These are phyloP conservation scores for Amylocystis lapponica DNA, from an alignment of 768 basidiomycete genomes.

Conservation along the genomic window DNA sequence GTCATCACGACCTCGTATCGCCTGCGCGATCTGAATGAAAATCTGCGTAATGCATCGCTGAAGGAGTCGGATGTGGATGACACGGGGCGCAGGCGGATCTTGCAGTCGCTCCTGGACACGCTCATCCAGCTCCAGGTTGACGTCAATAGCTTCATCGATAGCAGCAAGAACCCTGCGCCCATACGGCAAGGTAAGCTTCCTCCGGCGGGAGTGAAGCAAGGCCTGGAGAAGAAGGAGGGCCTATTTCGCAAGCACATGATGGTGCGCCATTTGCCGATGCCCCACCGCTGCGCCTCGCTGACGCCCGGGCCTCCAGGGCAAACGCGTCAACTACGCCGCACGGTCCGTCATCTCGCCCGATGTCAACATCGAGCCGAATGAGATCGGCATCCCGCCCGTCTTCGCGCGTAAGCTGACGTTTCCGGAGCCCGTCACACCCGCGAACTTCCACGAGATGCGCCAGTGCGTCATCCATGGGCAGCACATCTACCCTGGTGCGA, in stretches of 20 bases:
- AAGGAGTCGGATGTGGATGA: constrained; percentile 54
- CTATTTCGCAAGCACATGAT: constrained; percentile 99
- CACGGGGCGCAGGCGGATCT: constrained; percentile 44
- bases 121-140: constrained; percentile 89
- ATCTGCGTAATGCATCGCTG: constrained; percentile 52
- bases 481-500: constrained; percentile 85
- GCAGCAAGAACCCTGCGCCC: constrained; percentile 88
- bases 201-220: constrained; percentile 92
- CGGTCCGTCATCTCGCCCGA: constrained; percentile 99
- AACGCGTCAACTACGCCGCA: constrained; percentile 98
- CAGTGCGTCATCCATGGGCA: constrained; percentile 90
- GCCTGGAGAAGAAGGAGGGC: constrained; percentile 97
- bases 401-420: constrained; percentile 96
- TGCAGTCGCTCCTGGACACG: constrained; percentile 68
- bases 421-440: constrained; percentile 92
- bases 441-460: constrained; percentile 84
- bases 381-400: constrained; percentile 96
- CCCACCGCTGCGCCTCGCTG: background rate
- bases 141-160: constrained; percentile 97
- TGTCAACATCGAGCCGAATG: constrained; percentile 97
- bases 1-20: constrained; percentile 78
- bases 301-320: constrained; percentile 61
- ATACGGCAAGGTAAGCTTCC: constrained; percentile 84
- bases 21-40: constrained; percentile 69
- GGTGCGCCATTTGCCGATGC: constrained; percentile 41